phyloP scores from a whole-genome alignment of 2,329 filamentous ascomycete genomes.

The Trichoderma lentiforme region DNA sequence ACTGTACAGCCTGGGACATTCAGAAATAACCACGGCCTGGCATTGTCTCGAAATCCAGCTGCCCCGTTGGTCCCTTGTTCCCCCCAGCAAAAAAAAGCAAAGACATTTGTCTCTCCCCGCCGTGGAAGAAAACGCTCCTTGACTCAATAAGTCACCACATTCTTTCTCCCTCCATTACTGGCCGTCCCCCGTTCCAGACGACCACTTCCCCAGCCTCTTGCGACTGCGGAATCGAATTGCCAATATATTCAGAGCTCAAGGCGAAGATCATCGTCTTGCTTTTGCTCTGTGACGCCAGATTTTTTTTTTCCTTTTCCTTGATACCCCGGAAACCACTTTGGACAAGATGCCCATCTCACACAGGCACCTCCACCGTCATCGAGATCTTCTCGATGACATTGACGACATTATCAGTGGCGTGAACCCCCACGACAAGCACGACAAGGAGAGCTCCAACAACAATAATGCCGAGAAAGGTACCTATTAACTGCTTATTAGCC shows the following conservation, averaged over 20 bases:
- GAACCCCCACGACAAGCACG: background rate
- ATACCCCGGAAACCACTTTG: slow-evolving; percentile 4
- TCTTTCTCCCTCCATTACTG: slow-evolving; percentile 26
- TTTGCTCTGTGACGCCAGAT: background rate
- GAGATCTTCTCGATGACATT: slow-evolving; percentile 28
- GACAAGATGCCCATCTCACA: slow-evolving; percentile 32
- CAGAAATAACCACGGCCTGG: background rate
- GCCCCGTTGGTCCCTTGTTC: slow-evolving; percentile 18
- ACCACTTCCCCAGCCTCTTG: slow-evolving; percentile 20
- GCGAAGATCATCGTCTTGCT: slow-evolving; percentile 22
- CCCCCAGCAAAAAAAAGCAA: slow-evolving; percentile 17
- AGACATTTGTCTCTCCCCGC: slow-evolving; percentile 26
- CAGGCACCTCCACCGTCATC: slow-evolving; percentile 28
- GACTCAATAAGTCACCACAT: slow-evolving; percentile 27
- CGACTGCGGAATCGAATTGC: background rate
- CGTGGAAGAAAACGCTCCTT: slow-evolving; percentile 23
- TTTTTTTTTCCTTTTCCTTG: background rate
- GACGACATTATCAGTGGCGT: slow-evolving; percentile 26
- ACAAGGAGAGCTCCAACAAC: background rate
- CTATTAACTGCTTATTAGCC: background rate
- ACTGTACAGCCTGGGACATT: background rate
- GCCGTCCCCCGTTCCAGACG: slow-evolving; percentile 30
- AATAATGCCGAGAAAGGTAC: slow-evolving; percentile 1
- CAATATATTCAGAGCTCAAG: slow-evolving; percentile 16
- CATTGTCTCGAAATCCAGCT: slow-evolving; percentile 26